These are phyloP conservation scores for Cryphonectria radicalis DNA, from an alignment of 2,329 filamentous ascomycete species.

Conservation along the genomic window DNA sequence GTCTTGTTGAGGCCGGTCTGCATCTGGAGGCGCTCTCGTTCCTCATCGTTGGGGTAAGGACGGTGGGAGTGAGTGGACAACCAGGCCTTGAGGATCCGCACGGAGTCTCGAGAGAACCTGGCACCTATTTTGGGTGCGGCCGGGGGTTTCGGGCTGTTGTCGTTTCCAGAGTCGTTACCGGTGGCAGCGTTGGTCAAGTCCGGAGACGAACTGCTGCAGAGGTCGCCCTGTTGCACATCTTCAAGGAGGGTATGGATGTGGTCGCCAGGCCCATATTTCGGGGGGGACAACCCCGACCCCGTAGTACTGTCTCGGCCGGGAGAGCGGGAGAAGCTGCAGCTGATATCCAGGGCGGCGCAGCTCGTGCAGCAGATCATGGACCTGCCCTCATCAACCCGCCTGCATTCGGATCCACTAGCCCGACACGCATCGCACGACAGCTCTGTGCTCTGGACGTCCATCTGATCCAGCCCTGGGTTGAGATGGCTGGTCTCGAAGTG, in stretches of 20 bases:
- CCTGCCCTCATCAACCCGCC: constrained; percentile 62
- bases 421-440: constrained; percentile 58
- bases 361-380: constrained; percentile 65
- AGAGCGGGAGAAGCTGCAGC: constrained; percentile 59
- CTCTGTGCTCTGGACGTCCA: constrained; percentile 44
- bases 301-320: constrained; percentile 39
- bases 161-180: constrained; percentile 31
- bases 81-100: constrained; percentile 84
- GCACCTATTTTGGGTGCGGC: constrained; percentile 67
- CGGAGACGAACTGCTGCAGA: constrained; percentile 31
- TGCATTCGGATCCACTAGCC: constrained; percentile 60
- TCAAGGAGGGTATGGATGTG: constrained; percentile 47
- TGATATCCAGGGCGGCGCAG: constrained; percentile 62
- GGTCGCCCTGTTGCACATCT: constrained; percentile 36
- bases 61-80: constrained; percentile 77
- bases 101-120: constrained; percentile 78
- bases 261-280: constrained; percentile 51
- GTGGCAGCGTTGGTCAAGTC: constrained; percentile 35
- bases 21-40: constrained; percentile 78
- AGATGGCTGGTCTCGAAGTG: constrained; percentile 55
- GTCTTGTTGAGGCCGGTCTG: constrained; percentile 80
- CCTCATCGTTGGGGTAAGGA: constrained; percentile 86
- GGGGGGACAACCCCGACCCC: constrained; percentile 46
- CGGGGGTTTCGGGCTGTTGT: constrained; percentile 31
- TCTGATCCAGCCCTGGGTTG: constrained; percentile 26